A percentile compares a stretch with the other conserved stretches of the same genome.
Evolutionary conservation across 2,329 filamentous ascomycete genomes (phyloP).

Genomic region (Metarhizium sp.): DNA sequence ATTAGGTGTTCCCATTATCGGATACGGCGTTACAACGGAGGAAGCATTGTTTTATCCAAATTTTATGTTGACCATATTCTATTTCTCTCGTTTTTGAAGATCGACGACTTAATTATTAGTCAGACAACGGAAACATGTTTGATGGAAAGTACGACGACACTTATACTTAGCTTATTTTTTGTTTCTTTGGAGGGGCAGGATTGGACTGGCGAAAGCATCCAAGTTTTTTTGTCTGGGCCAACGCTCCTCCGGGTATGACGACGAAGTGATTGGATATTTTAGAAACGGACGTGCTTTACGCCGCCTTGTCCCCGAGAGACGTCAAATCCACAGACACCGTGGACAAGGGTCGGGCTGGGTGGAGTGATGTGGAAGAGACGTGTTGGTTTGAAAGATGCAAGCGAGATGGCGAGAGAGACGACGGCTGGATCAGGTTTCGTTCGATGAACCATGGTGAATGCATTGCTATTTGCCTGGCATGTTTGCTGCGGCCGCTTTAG

Average conservation of each 20-base stretch:
- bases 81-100: slow-evolving; percentile 4
- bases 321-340: neutral
- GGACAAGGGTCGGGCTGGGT: neutral
- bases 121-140: slow-evolving; percentile 8
- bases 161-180: neutral
- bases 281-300: neutral
- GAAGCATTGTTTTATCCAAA: slow-evolving; percentile 5
- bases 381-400: neutral
- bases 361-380: neutral
- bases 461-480: neutral
- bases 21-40: slow-evolving; percentile 14
- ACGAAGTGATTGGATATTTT: slow-evolving; percentile 1
- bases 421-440: neutral
- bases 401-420: neutral
- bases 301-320: neutral
- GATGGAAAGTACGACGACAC: neutral
- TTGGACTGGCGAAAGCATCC: neutral
- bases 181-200: neutral
- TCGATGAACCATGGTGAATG: neutral
- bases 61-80: slow-evolving; percentile 9
- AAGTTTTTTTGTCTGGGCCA: neutral
- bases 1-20: slow-evolving; percentile 5
- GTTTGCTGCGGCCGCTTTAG: neutral
- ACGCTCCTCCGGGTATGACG: neutral
- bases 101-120: slow-evolving; percentile 5